A percentile compares a stretch with the other conserved stretches of the same genome.
phyloP scores from a whole-genome alignment of 495 filamentous ascomycete genomes.

The Penicillium lividum region DNA sequence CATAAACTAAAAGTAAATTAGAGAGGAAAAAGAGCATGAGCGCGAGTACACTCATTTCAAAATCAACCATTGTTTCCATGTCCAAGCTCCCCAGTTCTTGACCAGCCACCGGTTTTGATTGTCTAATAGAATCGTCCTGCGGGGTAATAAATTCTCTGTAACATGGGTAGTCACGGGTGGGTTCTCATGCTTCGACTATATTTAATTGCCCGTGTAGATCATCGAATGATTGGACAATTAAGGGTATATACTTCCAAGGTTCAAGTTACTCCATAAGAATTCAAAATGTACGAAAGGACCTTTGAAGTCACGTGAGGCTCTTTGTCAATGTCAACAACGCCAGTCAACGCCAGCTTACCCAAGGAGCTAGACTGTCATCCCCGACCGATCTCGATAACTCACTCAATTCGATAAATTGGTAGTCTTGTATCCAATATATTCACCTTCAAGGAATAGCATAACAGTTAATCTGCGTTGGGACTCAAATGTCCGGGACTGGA shows the following conservation, averaged over 20 bases:
- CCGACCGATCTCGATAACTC: neutral
- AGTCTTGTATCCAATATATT: neutral
- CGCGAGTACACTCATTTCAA: neutral
- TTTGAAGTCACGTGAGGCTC: too few species aligned
- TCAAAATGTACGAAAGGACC: too few species aligned
- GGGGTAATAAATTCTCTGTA: constrained; percentile 8
- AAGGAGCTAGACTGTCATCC: neutral
- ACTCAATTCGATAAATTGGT: neutral
- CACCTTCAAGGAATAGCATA: neutral
- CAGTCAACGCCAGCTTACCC: neutral
- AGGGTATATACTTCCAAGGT: too few species aligned
- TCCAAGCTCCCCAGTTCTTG: neutral
- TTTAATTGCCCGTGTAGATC: too few species aligned
- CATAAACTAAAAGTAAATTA: neutral
- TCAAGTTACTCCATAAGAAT: too few species aligned
- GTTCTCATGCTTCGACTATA: too few species aligned
- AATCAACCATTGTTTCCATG: neutral
- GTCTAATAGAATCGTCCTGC: constrained; percentile 21
- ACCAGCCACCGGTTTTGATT: constrained; percentile 23
- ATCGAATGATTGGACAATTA: too few species aligned
- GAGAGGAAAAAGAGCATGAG: constrained; percentile 1
- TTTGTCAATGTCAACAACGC: neutral
- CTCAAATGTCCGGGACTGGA: constrained; percentile 1
- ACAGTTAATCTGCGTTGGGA: too few species aligned
- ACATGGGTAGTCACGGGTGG: too few species aligned